phyloP scores from a whole-genome alignment of 352 stramenopile genomes.

The Pythium phragmiticola region DNA sequence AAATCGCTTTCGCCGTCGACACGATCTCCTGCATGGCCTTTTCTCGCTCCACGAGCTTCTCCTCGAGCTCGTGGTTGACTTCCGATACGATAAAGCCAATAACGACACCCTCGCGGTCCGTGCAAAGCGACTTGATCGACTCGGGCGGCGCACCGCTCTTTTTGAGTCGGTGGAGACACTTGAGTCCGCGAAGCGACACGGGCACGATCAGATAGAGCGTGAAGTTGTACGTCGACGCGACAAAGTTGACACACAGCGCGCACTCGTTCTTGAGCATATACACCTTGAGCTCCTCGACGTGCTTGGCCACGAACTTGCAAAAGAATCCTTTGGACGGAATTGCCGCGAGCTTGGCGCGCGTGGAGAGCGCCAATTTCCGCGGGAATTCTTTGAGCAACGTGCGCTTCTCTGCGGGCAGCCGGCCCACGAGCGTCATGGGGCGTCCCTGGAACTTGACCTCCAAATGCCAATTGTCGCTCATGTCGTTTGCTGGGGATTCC shows the following conservation, averaged over 20 bases:
- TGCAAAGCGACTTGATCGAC: conserved; percentile 84
- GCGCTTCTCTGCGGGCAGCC: conserved; percentile 79
- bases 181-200: conserved; percentile 56
- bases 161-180: conserved; percentile 77
- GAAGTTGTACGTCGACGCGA: conserved; percentile 80
- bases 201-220: conserved; percentile 83
- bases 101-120: conserved; percentile 76
- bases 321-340: conserved; percentile 88
- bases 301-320: conserved; percentile 88
- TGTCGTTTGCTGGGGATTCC: neutral
- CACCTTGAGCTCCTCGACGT: conserved; percentile 80
- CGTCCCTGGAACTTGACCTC: conserved; percentile 85
- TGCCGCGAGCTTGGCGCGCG: conserved; percentile 71
- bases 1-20: conserved; percentile 73
- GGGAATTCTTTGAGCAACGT: conserved; percentile 75
- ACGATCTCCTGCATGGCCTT: conserved; percentile 83
- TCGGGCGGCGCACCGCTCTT: conserved; percentile 76
- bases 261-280: conserved; percentile 89
- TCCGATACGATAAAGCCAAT: conserved; percentile 89
- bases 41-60: conserved; percentile 70
- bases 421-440: conserved; percentile 67
- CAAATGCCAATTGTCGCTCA: conserved; percentile 82
- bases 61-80: conserved; percentile 82
- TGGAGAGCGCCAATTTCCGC: conserved; percentile 67
- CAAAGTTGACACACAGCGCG: conserved; percentile 80